Evolutionary conservation across 2,329 filamentous ascomycete species (phyloP), one percentile per base, ranked within the genome.

Genomic region (Fusarium sterilihyphosum): DNA sequence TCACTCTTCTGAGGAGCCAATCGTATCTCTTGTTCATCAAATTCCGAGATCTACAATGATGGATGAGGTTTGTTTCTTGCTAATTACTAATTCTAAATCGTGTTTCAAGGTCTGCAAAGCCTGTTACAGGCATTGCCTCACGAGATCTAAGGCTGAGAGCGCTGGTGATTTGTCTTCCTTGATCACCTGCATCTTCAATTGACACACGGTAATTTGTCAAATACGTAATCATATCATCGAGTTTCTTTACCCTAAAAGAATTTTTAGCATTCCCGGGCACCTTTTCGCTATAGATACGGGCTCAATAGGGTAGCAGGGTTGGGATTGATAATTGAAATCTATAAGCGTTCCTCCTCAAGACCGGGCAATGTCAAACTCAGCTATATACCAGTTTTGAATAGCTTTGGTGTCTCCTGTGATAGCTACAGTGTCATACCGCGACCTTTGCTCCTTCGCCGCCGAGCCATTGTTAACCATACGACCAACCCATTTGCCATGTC

Each of bases 401-500:
- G 86, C 85, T 77, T 84, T 84, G 1, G 81, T 84, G 63, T 87
- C 85, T 26, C 82, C 82, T 6, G 82, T 86, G 22, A 87, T 83
- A 10, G 85, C 84, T 4, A 79, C 77, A 9, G 82, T 86, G 67
- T 87, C 85, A 75, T 82, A 87, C 20, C 53, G 76, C 37, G 78
- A 63, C 52, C 78, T 77, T 12, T 76, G 81, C 68, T 84, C 80
- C 80, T 86, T 87, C 9, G 83, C 82, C 57, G 76, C 68, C 6
- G 77, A 76, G 53, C 85, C 84, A 74, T 88, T 82, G 66, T 87
- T 86, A 2, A 84, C 82, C 81, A 88, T 82, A 5, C 85, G 82
- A 1, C 81, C 86, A 8, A 83, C 83, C 86, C 85, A 87, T 78
- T 89, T 89, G 8, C 86, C 86, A 71, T 88, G 81, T 73, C 82